These are phyloP conservation scores for Sarocladium kiliense DNA, from an alignment of 2,329 filamentous ascomycete species.

Conservation along the genomic window DNA sequence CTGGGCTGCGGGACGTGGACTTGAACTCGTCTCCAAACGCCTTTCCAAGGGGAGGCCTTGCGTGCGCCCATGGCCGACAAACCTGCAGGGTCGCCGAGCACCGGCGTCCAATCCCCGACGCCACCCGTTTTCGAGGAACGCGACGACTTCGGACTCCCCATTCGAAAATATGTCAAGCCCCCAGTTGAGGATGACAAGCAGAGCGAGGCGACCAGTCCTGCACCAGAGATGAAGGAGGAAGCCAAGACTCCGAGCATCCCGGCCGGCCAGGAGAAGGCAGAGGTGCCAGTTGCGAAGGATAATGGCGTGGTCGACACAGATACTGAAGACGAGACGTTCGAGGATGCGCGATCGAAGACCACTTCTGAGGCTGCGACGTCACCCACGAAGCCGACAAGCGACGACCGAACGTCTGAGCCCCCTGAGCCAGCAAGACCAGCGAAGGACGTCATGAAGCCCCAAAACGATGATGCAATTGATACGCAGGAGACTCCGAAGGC, in stretches of 20 bases:
- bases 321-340: conserved; percentile 32
- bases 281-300: not conserved
- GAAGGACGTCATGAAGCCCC: conserved; percentile 3
- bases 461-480: not conserved
- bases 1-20: conserved; percentile 10
- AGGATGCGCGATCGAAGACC: conserved; percentile 25
- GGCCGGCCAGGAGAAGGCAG: not conserved
- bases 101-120: conserved; percentile 15
- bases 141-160: conserved; percentile 68
- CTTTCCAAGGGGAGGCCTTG: not conserved
- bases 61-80: conserved; percentile 15
- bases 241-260: not conserved
- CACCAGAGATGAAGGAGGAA: conserved; percentile 8
- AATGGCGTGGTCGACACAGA: conserved; percentile 35
- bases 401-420: conserved; percentile 15
- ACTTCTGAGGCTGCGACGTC: conserved; percentile 11
- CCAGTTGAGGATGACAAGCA: conserved; percentile 12
- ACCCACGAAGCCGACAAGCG: conserved; percentile 11
- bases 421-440: conserved; percentile 13
- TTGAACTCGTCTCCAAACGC: not conserved
- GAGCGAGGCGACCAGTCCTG: not conserved
- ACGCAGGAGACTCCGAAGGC: conserved; percentile 3
- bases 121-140: conserved; percentile 25
- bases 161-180: conserved; percentile 42
- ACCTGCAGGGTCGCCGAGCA: conserved; percentile 6